Conservation (phyloP, 768 basidiomycete species). For the Russula earlei region DNA sequence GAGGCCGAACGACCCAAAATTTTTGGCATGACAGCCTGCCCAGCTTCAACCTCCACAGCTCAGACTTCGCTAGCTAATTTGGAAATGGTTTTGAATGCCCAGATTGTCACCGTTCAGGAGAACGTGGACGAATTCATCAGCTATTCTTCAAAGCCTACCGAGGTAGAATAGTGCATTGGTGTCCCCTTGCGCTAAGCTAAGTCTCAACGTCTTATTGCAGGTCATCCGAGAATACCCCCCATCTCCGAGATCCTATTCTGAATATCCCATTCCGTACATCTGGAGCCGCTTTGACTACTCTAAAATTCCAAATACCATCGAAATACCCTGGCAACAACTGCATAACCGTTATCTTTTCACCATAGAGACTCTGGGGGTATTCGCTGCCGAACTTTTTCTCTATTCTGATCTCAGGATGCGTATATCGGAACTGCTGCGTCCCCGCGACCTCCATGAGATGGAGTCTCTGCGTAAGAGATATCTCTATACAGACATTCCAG, state of each 20-base stretch:
- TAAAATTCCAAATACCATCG: constrained; percentile 27
- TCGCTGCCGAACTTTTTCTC: constrained; percentile 64
- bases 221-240: constrained; percentile 19
- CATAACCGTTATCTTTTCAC: constrained; percentile 54
- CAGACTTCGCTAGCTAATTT: constrained; percentile 49
- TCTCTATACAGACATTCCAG: constrained; percentile 1
- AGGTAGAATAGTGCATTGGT: constrained; percentile 34
- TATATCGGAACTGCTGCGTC: constrained; percentile 31
- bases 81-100: constrained; percentile 64
- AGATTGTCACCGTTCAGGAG: constrained; percentile 64
- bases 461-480: constrained; percentile 21
- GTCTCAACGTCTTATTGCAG: constrained; percentile 1
- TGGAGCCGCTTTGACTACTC: constrained; percentile 43
- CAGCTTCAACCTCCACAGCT: constrained; percentile 73
- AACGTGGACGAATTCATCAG: constrained; percentile 55
- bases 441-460: constrained; percentile 22
- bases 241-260: constrained; percentile 39
- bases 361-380: constrained; percentile 56
- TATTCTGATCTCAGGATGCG: constrained; percentile 50
- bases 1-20: constrained; percentile 54
- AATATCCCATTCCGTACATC: constrained; percentile 46
- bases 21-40: constrained; percentile 92
- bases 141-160: constrained; percentile 55
- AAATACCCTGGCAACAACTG: constrained; percentile 52
- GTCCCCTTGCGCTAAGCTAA: not conserved